phyloP scores from a whole-genome alignment of 2,329 filamentous ascomycete species.

The Xylaria sp. region DNA sequence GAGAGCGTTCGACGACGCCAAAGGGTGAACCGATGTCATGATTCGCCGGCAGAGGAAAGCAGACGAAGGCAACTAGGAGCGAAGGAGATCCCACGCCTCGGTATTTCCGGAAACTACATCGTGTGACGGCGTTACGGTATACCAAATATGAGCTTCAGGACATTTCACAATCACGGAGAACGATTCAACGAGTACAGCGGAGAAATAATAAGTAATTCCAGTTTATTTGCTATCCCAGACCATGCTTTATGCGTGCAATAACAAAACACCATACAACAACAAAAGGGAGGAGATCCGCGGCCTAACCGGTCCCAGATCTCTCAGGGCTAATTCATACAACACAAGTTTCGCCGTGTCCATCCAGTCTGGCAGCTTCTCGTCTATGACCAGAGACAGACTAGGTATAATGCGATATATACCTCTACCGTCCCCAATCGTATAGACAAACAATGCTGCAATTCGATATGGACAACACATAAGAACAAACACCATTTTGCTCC shows the following conservation, averaged over 20 bases:
- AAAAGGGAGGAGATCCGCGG: slow-evolving; percentile 36
- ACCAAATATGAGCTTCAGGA: slow-evolving; percentile 1
- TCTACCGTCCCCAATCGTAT: slow-evolving; percentile 1
- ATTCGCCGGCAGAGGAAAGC: too few relatives aligned
- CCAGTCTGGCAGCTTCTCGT: slow-evolving; percentile 18
- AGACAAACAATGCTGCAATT: slow-evolving; percentile 24
- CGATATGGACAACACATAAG: slow-evolving; percentile 28
- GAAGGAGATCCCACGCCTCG: too few relatives aligned
- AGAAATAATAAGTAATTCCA: slow-evolving; percentile 39
- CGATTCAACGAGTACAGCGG: slow-evolving; percentile 39
- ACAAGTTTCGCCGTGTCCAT: slow-evolving; percentile 22
- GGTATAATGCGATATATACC: slow-evolving; percentile 30
- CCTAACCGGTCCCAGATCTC: slow-evolving; percentile 37
- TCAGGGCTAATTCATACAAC: slow-evolving; percentile 38
- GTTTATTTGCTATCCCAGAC: slow-evolving; percentile 52
- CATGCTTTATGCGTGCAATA: slow-evolving; percentile 44
- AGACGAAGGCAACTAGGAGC: not conserved
- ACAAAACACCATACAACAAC: slow-evolving; percentile 46
- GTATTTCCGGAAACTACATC: not conserved
- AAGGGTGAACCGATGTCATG: slow-evolving; percentile 24
- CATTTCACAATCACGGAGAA: slow-evolving; percentile 1
- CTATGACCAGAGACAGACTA: slow-evolving; percentile 11
- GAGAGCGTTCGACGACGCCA: slow-evolving; percentile 33
- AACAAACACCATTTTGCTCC: slow-evolving; percentile 23
- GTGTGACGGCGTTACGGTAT: slow-evolving; percentile 22